Evolutionary conservation across 192 early-diverging fungal species (phyloP).

Genomic region (Dispira simplex): DNA sequence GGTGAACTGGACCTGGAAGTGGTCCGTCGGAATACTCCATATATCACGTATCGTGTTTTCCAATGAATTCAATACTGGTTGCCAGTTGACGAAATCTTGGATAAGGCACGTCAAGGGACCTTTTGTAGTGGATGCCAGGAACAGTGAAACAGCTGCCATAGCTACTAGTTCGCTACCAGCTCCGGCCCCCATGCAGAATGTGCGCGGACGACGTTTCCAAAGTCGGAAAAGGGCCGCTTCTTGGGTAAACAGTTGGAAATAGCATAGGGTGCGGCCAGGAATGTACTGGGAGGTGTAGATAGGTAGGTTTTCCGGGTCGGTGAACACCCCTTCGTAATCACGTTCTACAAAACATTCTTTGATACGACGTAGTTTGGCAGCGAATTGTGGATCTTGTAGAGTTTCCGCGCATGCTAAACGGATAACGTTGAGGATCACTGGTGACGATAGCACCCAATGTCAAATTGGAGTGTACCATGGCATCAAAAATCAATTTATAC

Average conservation of each 20-base stretch:
- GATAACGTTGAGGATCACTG: conserved; percentile 47
- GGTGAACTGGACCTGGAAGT: conserved; percentile 38
- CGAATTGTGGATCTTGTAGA: conserved; percentile 41
- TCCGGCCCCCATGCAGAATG: conserved; percentile 66
- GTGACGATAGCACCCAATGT: neutral
- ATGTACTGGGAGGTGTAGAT: conserved; percentile 83
- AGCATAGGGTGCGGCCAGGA: conserved; percentile 72
- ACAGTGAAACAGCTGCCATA: conserved; percentile 49
- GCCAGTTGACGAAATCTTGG: conserved; percentile 54
- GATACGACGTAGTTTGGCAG: conserved; percentile 46
- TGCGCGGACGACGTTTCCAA: conserved; percentile 22
- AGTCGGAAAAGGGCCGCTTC: conserved; percentile 32
- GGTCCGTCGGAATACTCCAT: conserved; percentile 29
- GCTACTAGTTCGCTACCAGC: conserved; percentile 75
- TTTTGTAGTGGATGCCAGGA: neutral
- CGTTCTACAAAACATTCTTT: conserved; percentile 69
- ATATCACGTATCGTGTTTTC: conserved; percentile 32
- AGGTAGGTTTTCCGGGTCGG: conserved; percentile 45
- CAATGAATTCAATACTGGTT: conserved; percentile 29
- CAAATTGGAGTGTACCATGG: neutral
- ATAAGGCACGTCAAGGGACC: conserved; percentile 16
- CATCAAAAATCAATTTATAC: neutral
- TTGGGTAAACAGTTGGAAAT: conserved; percentile 50
- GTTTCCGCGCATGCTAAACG: conserved; percentile 39
- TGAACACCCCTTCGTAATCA: conserved; percentile 74